Conservation (phyloP, 2,329 filamentous ascomycete genomes). For the Albophoma yamanashiensis region DNA sequence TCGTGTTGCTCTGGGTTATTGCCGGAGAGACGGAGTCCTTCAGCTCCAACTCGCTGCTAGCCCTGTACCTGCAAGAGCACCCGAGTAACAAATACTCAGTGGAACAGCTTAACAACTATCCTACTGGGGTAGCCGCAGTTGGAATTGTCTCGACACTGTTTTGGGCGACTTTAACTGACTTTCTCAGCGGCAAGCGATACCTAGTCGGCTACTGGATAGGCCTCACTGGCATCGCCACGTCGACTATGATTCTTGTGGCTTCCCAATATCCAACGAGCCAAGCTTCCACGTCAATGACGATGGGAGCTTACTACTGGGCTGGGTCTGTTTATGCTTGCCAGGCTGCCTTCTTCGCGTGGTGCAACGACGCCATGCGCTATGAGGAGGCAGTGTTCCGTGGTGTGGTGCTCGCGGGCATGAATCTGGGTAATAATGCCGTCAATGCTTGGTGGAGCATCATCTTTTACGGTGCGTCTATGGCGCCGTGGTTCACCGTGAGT, state of each 20-base stretch:
- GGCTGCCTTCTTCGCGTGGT: constrained; percentile 67
- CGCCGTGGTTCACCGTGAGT: constrained; percentile 53
- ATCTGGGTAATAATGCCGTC: constrained; percentile 54
- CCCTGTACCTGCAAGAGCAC: constrained; percentile 38
- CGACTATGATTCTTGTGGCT: constrained; percentile 49
- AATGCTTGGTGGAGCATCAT: constrained; percentile 67
- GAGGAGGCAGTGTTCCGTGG: constrained; percentile 53
- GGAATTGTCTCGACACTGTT: constrained; percentile 53
- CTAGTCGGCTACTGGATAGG: constrained; percentile 58
- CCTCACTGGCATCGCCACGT: constrained; percentile 51
- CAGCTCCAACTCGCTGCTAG: constrained; percentile 48
- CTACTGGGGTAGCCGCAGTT: constrained; percentile 43
- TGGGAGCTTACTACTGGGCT: constrained; percentile 60
- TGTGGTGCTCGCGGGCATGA: constrained; percentile 64
- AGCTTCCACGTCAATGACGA: constrained; percentile 39
- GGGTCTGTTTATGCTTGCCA: constrained; percentile 63
- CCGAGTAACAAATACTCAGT: constrained; percentile 32
- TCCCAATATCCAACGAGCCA: constrained; percentile 26
- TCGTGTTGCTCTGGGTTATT: constrained; percentile 57
- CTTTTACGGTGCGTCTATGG: constrained; percentile 57
- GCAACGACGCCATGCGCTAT: constrained; percentile 57
- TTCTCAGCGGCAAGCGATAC: constrained; percentile 50
- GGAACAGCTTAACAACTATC: constrained; percentile 44
- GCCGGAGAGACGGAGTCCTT: constrained; percentile 64
- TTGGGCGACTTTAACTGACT: constrained; percentile 60